Evolutionary conservation across 2,329 filamentous ascomycete species (phyloP), one percentile per base, ranked within the genome.

Genomic region (Elsinoe fawcettii): DNA sequence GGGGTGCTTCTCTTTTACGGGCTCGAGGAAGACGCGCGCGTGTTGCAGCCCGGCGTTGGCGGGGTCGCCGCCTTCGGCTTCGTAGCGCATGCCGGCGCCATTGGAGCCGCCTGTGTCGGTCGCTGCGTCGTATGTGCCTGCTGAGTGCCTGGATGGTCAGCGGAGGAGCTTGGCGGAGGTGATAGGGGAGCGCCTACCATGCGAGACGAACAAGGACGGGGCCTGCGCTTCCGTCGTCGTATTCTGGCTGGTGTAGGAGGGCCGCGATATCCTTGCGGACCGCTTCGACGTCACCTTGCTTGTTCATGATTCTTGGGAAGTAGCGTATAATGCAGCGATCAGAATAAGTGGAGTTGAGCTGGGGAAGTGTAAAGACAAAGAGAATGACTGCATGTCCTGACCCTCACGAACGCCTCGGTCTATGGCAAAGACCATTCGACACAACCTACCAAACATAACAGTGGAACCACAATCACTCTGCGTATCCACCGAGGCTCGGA

Each of bases 21-120:
- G 80, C 64, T 85, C 82, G 59, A 86, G 77, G 68, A 85, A 85
- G 25, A 80, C 77, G 14, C 82, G 80, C 20, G 81, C 82, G 66
- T 84, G 76, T 63, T 85, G 79, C 8, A 85, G 76, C 16, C 83
- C 83, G 3, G 82, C 81, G 69, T 85, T 85, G 57, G 82, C 80
- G 3, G 82, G 81, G 65, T 85, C 82, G 60, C 80, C 82, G 59
- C 81, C 81, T 71, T 85, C 82, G 22, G 75, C 71, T 70, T 84
- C 81, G 66, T 84, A 85, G 32, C 82, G 76, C 82, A 85, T 85
- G 16, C 81, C 82, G 0, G 83, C 82, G 59, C 83, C 83, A 66
- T 85, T 85, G 23, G 77, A 80, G 36, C 82, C 82, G 34, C 83
- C 83, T 0, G 82, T 85, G 64, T 82, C 78, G 56, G 80, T 80